Conservation (phyloP, 108 stramenopile species). For the Stephanodiscus minutulus region DNA sequence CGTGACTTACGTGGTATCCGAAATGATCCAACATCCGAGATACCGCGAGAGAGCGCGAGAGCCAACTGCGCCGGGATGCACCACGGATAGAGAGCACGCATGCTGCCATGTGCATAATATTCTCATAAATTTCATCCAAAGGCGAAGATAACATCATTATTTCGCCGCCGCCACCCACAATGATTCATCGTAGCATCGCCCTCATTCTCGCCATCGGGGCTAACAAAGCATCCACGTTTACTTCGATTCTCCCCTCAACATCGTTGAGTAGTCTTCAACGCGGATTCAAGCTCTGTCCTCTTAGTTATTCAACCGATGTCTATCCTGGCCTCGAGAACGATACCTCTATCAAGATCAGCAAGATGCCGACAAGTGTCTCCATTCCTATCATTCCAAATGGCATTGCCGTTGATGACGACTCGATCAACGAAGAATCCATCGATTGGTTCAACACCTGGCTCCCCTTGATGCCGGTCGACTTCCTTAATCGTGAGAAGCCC, state of each 20-base stretch:
- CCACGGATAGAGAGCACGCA: too few relatives aligned
- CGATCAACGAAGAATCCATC: neutral
- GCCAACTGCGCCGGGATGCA: too few relatives aligned
- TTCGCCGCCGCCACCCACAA: neutral
- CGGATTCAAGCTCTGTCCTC: neutral
- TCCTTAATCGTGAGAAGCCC: constrained; percentile 46
- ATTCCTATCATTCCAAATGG: neutral
- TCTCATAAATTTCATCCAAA: neutral
- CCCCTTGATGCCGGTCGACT: constrained; percentile 48
- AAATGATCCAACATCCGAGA: too few relatives aligned
- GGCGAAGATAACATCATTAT: neutral
- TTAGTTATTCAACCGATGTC: neutral
- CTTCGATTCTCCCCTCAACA: neutral
- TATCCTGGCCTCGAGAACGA: neutral
- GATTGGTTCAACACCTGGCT: constrained; percentile 54
- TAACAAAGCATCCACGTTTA: neutral
- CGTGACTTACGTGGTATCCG: too few relatives aligned
- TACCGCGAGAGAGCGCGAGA: too few relatives aligned
- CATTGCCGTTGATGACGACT: neutral
- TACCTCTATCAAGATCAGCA: neutral
- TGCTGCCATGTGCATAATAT: too few relatives aligned
- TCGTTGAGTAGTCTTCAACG: neutral
- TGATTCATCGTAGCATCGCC: neutral
- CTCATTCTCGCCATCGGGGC: neutral
- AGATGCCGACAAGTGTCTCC: neutral